Evolutionary conservation across 139 green algal genomes (phyloP), one percentile per base, ranked within the genome.

Genomic region (Chlamydomonas sp.): DNA sequence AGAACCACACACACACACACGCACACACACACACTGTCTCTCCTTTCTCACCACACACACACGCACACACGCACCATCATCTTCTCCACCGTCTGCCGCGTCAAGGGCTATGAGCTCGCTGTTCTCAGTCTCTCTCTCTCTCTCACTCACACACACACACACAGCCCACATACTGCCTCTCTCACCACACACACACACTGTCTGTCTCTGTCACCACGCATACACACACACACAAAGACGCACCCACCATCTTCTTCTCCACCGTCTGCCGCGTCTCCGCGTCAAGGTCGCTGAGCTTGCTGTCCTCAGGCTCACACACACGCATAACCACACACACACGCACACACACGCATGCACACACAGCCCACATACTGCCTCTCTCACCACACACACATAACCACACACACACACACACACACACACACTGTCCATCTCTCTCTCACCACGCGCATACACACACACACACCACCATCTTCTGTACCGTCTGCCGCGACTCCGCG

Each of bases 121-220:
- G 71, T 90, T 94, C 72, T 98, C 93, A 0, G 93, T 93, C 77
- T 96, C 87, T n/a, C n/a, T n/a, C n/a, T n/a, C n/a, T n/a, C n/a
- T n/a, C n/a, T n/a, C n/a, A n/a, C n/a, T n/a, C n/a, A n/a, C n/a
- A n/a, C n/a, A n/a, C n/a, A n/a, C n/a, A n/a, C n/a, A n/a, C n/a
- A n/a, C n/a, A n/a, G n/a, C n/a, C n/a, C n/a, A n/a, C n/a, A n/a
- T n/a, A n/a, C n/a, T n/a, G n/a, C n/a, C 20, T 54, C 43, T 20
- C 13, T 54, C 43, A 54, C 16, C 20, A 20, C 43, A 54, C 43
- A 13, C 43, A 54, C 43, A 13, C 43, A 54, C 43, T 20, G 16
- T 26, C 43, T 26, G 43, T 13, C 43, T 20, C 43, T 13, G 16
- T 20, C 43, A 54, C 43, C 13, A 54, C 20, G 43, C 43, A 26